Percentiles rank a stretch among this genome's conserved stretches.
These are phyloP conservation scores for Puccinia brachypodii DNA, from an alignment of 1,284 basidiomycete genomes.

Conservation along the genomic window DNA sequence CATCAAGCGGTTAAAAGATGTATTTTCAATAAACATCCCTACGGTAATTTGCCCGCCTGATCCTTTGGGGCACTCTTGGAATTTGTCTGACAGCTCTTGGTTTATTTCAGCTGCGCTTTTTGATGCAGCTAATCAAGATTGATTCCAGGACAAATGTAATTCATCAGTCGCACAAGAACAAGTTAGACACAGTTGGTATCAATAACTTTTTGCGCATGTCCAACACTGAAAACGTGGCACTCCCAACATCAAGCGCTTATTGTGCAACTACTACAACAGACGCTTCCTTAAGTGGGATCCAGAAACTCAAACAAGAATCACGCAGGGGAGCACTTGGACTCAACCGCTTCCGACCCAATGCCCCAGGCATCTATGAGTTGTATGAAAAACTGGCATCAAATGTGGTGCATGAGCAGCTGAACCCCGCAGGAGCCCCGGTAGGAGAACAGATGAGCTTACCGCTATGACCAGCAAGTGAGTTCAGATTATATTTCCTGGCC, in stretches of 20 bases:
- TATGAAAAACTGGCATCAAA: too few species aligned
- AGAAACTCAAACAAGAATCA: too few species aligned
- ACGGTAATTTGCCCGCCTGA: neutral
- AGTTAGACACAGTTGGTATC: neutral
- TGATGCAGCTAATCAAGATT: neutral
- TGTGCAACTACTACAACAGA: too few species aligned
- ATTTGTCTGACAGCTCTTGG: too few species aligned
- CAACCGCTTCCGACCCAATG: neutral
- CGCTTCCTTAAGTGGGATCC: too few species aligned
- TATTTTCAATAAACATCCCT: conserved; percentile 15
- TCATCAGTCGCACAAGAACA: neutral
- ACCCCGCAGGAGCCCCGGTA: too few species aligned
- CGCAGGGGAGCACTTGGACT: neutral
- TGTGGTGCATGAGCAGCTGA: too few species aligned
- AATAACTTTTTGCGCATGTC: neutral
- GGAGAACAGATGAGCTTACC: too few species aligned
- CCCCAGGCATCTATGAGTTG: neutral
- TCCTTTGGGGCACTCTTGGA: too few species aligned
- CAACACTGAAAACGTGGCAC: neutral
- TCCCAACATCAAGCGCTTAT: too few species aligned
- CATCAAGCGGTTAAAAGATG: neutral
- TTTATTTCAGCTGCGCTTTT: neutral
- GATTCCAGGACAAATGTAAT: neutral
- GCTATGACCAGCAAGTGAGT: too few species aligned
- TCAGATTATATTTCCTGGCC: too few species aligned